phyloP scores from a whole-genome alignment of 176 grass and related monocot species.

The Avena insularis region DNA sequence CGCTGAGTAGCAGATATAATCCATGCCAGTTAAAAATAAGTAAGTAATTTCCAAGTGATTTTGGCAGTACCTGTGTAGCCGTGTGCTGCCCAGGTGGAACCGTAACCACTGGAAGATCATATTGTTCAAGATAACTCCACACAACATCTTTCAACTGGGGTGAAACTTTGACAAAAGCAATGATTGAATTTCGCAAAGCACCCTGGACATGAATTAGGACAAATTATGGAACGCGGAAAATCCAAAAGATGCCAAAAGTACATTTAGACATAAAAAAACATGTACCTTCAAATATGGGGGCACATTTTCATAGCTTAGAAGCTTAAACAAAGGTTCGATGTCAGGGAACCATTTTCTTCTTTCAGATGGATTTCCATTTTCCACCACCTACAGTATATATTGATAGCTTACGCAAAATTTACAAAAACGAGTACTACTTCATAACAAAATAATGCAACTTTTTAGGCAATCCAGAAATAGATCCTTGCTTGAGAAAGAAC shows the following conservation, averaged over 20 bases:
- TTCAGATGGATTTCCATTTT: slow-evolving; percentile 93
- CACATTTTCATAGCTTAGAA: slow-evolving; percentile 97
- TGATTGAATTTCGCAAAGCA: slow-evolving; percentile 79
- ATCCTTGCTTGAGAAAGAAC: slow-evolving; percentile 10
- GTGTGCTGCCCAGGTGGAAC: slow-evolving; percentile 56
- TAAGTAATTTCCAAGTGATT: neutral
- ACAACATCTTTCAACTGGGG: slow-evolving; percentile 81
- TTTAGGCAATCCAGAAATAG: slow-evolving; percentile 8
- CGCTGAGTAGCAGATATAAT: neutral
- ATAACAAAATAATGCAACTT: neutral
- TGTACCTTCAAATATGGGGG: slow-evolving; percentile 96
- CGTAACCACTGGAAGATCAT: slow-evolving; percentile 85
- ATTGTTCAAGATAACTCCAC: slow-evolving; percentile 97
- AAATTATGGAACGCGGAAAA: slow-evolving; percentile 26
- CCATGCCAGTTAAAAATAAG: slow-evolving; percentile 3
- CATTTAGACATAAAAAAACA: neutral
- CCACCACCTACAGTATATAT: slow-evolving; percentile 79
- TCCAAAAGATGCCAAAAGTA: slow-evolving; percentile 23
- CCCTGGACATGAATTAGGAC: slow-evolving; percentile 60
- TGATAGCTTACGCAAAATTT: slow-evolving; percentile 14
- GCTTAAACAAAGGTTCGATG: slow-evolving; percentile 94
- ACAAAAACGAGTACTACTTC: neutral
- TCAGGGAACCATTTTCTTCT: slow-evolving; percentile 92
- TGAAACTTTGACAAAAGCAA: slow-evolving; percentile 94
- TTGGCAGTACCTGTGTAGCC: slow-evolving; percentile 64